These are phyloP conservation scores for Aspergillus wentii DNA, from an alignment of 495 filamentous ascomycete genomes.

Conservation along the genomic window DNA sequence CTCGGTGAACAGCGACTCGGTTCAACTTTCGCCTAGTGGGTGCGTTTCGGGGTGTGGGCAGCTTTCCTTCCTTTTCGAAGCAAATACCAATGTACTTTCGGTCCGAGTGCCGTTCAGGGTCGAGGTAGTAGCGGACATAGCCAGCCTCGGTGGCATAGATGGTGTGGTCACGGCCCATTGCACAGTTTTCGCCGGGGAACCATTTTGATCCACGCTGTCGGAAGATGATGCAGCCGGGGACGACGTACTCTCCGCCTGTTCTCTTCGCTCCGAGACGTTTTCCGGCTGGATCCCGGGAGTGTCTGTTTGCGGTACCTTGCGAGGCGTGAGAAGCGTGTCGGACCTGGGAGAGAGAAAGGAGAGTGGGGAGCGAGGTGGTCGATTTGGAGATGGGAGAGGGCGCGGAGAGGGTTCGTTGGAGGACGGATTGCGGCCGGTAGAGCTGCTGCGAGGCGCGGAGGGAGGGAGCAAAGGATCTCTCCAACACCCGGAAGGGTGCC, in stretches of 20 bases:
- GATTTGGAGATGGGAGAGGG: conserved; percentile 19
- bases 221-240: conserved; percentile 96
- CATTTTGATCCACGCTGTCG: conserved; percentile 90
- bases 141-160: conserved; percentile 81
- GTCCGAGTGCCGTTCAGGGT: conserved; percentile 71
- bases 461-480: conserved; percentile 29
- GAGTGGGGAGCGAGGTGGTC: conserved; percentile 20
- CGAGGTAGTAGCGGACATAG: conserved; percentile 94
- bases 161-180: conserved; percentile 94
- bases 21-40: conserved; percentile 61
- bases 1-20: conserved; percentile 50
- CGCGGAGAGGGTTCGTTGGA: conserved; percentile 36
- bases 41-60: conserved; percentile 71
- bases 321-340: conserved; percentile 81
- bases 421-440: conserved; percentile 25
- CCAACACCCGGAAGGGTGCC: conserved; percentile 36
- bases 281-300: conserved; percentile 78
- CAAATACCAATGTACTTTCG: conserved; percentile 90
- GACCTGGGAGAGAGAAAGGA: conserved; percentile 37
- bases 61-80: conserved; percentile 62
- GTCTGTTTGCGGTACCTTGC: conserved; percentile 79
- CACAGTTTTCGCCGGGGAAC: conserved; percentile 91
- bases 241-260: conserved; percentile 83
- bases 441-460: conserved; percentile 17
- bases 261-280: conserved; percentile 96